Base-by-base conservation (phyloP, 179 eudicot genomes). In the Monotropa hypopitys region DNA sequence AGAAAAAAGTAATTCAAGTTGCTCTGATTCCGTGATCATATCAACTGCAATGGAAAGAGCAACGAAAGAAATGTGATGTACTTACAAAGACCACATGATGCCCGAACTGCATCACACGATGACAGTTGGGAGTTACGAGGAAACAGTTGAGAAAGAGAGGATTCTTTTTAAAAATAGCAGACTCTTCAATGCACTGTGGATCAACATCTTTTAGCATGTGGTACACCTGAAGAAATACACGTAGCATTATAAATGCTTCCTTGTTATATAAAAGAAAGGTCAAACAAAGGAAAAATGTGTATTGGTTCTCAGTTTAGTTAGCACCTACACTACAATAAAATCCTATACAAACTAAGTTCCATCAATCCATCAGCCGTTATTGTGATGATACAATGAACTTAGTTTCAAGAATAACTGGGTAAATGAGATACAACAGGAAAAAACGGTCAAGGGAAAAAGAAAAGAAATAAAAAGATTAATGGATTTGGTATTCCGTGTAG, bases 101-200 rank as follows among this genome's bases (percentile, higher is more conserved):
- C 61, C 91, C 93, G 46, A 91, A 82, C 81, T 95, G 98, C 32
- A 87, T 82, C 70, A 95, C 90, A 42, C 99, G 97, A 74, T 93
- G 93, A 81, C 91, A 88, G 78, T 95, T 95, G 32, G 99, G 99
- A 28, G 99, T 93, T 79, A 95, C 87, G 30, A 91, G 98, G 81
- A 93, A 88, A 80, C 82, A 76, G 78, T 84, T 83, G 23, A 93
- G 88, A 74, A 91, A 91, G 66, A 95, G 86, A 73, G 83, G 81
- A 74, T 88, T 87, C 72, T 79, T 83, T 68, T 83, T 85, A 70
- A 82, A 75, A 81, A 89, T 61, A 28, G 67, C 79, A 61, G 85
- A 77, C 81, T 81, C 87, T 83, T 85, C 84, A 65, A 95, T 82
- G 80, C 85, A 73, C 79, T 73, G 81, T 67, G 88, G 89, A 70